Evolutionary conservation across 2,329 filamentous ascomycete species (phyloP), one percentile per base, ranked within the genome.

Genomic region (Scytalidium lignicola): DNA sequence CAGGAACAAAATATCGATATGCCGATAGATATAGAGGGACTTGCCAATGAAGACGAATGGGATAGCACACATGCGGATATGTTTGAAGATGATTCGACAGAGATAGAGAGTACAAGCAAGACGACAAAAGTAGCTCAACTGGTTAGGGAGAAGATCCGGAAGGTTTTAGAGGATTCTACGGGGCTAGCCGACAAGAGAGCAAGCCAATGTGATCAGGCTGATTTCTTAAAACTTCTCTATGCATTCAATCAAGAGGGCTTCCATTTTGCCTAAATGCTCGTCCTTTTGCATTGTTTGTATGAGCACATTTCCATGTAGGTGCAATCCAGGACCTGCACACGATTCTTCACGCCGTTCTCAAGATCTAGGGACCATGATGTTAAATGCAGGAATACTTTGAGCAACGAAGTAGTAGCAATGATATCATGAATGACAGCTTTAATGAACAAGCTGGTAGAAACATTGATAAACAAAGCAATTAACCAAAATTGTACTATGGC

Each of bases 231-330:
- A 59, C 68, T 96, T 56, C 70, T 96, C 37, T 77, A 75, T 58
- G 86, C 87, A 2, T 96, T 96, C 68, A 96, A 96, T 65, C 82
- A 89, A 57, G 90, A 95, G 65, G 90, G 90, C 22, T 92, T 97
- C 51, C 92, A 96, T 71, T 97, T 97, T 54, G 57, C 62, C 45
- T 64, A n/a, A 17, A 28, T 28, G 26, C 26, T 28, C n/a, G n/a
- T n/a, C n/a, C n/a, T n/a, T n/a, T n/a, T n/a, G n/a, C n/a, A n/a
- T n/a, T n/a, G n/a, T n/a, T n/a, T n/a, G n/a, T n/a, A n/a, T n/a
- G n/a, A n/a, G n/a, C n/a, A n/a, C n/a, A n/a, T n/a, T n/a, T n/a
- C n/a, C n/a, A n/a, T n/a, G n/a, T n/a, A n/a, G n/a, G n/a, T n/a
- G n/a, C n/a, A n/a, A n/a, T n/a, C n/a, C n/a, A n/a, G n/a, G n/a